Conservation (phyloP, 805 yeast genomes). For the Hanseniaspora vineae region DNA sequence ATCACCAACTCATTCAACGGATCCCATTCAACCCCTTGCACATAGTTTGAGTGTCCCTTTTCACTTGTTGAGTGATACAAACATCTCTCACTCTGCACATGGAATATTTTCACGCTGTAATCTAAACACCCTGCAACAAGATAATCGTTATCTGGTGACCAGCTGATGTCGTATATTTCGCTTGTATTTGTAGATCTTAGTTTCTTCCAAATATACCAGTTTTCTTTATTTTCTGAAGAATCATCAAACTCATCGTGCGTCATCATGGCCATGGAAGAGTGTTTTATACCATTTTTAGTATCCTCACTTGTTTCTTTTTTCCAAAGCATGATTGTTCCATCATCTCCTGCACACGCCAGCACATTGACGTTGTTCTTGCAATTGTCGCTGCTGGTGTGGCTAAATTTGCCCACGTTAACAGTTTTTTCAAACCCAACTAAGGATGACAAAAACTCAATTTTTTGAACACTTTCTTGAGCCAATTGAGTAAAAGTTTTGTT, state of each 20-base stretch:
- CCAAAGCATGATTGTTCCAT: slow-evolving; percentile 84
- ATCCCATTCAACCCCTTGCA: slow-evolving; percentile 96
- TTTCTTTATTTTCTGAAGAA: slow-evolving; percentile 32
- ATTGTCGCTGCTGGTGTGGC: slow-evolving; percentile 40
- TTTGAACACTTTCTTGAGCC: slow-evolving; percentile 20
- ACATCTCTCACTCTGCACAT: slow-evolving; percentile 47
- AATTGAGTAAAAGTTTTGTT: slow-evolving; percentile 10
- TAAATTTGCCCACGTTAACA: slow-evolving; percentile 80
- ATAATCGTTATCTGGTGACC: slow-evolving; percentile 78
- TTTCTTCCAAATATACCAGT: slow-evolving; percentile 43
- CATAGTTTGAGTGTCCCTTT: slow-evolving; percentile 68
- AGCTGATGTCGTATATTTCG: slow-evolving; percentile 81
- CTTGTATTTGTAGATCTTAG: slow-evolving; percentile 46
- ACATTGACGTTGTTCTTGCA: slow-evolving; percentile 14
- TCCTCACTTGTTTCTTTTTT: slow-evolving; percentile 38
- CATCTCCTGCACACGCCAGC: slow-evolving; percentile 91
- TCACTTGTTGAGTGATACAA: slow-evolving; percentile 3
- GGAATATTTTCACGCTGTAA: slow-evolving; percentile 60
- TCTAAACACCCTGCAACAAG: slow-evolving; percentile 90
- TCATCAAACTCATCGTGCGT: slow-evolving; percentile 23
- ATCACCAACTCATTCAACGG: slow-evolving; percentile 67
- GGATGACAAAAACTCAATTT: slow-evolving; percentile 68
- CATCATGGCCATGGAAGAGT: slow-evolving; percentile 7
- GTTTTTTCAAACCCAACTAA: slow-evolving; percentile 86
- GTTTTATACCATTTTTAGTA: slow-evolving; percentile 41